Evolutionary conservation across 2,329 filamentous ascomycete species (phyloP).

Genomic region (Hirsutella rhossiliensis): DNA sequence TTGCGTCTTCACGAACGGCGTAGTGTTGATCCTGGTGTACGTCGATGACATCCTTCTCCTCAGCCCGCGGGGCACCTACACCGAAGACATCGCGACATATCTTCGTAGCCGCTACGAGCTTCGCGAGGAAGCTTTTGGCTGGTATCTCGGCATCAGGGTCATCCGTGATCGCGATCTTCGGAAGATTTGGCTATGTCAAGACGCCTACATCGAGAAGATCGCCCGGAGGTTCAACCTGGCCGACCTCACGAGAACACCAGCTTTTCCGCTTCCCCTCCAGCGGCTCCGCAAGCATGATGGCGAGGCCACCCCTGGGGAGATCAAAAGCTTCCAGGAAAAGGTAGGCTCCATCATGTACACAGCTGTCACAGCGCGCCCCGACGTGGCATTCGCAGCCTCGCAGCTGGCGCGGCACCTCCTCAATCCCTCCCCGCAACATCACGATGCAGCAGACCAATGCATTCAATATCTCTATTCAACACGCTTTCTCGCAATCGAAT

Average conservation of each 20-base stretch:
- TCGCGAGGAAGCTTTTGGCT: neutral
- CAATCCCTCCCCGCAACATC: neutral
- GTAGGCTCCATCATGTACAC: too few species aligned
- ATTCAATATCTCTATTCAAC: neutral
- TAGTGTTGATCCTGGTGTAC: neutral
- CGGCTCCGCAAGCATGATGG: neutral
- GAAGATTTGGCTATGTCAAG: neutral
- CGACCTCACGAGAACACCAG: too few species aligned
- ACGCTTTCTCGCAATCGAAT: neutral
- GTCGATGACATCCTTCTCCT: too few species aligned
- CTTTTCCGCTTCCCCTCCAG: too few species aligned
- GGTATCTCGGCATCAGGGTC: constrained; percentile 1
- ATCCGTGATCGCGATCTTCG: neutral
- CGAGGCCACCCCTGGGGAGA: neutral
- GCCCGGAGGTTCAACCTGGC: neutral
- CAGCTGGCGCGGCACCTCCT: neutral
- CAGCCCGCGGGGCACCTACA: too few species aligned
- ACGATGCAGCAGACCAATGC: neutral
- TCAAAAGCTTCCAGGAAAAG: neutral
- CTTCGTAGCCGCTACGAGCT: neutral
- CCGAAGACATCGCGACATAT: too few species aligned
- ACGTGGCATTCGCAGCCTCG: neutral
- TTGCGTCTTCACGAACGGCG: neutral
- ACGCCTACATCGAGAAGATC: constrained; percentile 1
- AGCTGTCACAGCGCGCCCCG: too few species aligned